Conservation (phyloP, 2,329 filamentous ascomycete genomes). For the Didymella arachidicola region DNA sequence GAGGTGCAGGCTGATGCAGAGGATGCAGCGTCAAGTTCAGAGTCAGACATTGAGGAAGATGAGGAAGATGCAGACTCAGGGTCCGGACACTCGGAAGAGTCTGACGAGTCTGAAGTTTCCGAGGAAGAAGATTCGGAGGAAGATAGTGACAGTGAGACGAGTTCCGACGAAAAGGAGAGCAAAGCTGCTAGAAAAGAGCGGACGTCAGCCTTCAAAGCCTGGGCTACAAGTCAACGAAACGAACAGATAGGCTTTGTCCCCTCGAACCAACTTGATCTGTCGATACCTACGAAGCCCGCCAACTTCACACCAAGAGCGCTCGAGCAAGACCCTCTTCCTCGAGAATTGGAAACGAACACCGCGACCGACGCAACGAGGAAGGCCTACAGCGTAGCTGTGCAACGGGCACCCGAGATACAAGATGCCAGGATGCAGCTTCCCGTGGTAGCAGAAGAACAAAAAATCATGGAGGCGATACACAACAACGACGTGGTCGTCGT, state of each 20-base stretch:
- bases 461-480: conserved; percentile 96
- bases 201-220: conserved; percentile 84
- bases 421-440: conserved; percentile 80
- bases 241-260: conserved; percentile 76
- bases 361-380: conserved; percentile 68
- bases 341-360: conserved; percentile 68
- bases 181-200: conserved; percentile 54
- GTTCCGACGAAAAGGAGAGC: conserved; percentile 44
- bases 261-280: conserved; percentile 49
- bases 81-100: conserved; percentile 22
- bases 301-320: conserved; percentile 72
- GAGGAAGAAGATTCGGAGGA: conserved; percentile 50
- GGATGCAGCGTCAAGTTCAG: background rate
- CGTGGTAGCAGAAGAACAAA: conserved; percentile 93
- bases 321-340: conserved; percentile 75
- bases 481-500: conserved; percentile 90
- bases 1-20: conserved; percentile 35
- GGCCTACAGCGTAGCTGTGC: conserved; percentile 76
- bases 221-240: conserved; percentile 88
- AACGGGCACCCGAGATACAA: conserved; percentile 76
- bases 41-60: conserved; percentile 17
- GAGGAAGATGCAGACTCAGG: conserved; percentile 15
- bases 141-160: conserved; percentile 45
- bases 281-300: conserved; percentile 58
- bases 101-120: conserved; percentile 39